A percentile compares a stretch with the other conserved stretches of the same genome.
phyloP scores from a whole-genome alignment of 192 early-diverging fungal genomes.

The Coemansia sp. region DNA sequence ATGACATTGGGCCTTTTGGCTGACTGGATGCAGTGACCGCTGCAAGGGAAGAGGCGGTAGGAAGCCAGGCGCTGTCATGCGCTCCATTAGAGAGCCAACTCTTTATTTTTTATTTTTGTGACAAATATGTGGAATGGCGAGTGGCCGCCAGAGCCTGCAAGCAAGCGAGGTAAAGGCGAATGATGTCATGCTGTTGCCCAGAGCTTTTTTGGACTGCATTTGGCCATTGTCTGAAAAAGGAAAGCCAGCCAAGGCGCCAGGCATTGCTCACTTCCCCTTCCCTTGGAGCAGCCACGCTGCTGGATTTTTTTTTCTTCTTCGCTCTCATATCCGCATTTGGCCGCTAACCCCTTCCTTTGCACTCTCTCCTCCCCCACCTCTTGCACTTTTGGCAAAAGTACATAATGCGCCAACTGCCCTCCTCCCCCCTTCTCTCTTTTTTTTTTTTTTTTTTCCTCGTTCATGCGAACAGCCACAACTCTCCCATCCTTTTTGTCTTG shows the following conservation, averaged over 20 bases:
- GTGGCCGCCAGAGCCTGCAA: not conserved
- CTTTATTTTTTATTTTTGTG: not conserved
- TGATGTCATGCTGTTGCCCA: not conserved
- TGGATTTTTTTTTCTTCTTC: not conserved
- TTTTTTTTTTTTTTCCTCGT: not conserved
- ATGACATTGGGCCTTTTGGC: not conserved
- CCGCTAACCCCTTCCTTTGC: not conserved
- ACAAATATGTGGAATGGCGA: not conserved
- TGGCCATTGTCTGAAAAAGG: not conserved
- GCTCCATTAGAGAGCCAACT: not conserved
- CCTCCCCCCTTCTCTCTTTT: not conserved
- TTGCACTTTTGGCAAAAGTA: not conserved
- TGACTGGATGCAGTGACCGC: conserved; percentile 5
- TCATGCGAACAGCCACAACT: not conserved
- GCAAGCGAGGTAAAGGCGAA: not conserved
- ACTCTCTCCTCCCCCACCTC: not conserved
- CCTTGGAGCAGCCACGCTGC: not conserved
- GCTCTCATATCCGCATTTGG: conserved; percentile 4
- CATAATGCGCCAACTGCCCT: not conserved
- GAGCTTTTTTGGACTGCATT: not conserved
- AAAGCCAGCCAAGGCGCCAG: not conserved
- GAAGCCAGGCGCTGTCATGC: not conserved
- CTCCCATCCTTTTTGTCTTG: not conserved
- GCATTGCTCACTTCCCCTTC: not conserved
- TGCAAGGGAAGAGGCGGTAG: not conserved